These are phyloP conservation scores for Leccinum truebloodii DNA, from an alignment of 768 basidiomycete genomes.

Conservation along the genomic window DNA sequence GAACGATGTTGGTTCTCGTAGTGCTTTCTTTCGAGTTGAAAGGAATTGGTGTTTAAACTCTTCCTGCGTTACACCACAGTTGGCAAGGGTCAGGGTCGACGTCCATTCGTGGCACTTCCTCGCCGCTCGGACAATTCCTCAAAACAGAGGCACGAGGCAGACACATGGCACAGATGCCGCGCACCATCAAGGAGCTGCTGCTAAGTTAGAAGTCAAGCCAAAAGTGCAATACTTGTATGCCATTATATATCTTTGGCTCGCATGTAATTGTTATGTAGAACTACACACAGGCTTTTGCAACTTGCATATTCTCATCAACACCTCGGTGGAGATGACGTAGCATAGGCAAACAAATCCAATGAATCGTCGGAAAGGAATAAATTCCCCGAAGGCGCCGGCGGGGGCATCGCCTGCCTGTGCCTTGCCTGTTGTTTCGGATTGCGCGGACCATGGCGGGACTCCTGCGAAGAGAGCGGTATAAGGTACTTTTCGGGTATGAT, in stretches of 20 bases:
- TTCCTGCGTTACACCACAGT: constrained; percentile 6
- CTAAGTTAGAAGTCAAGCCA: not conserved
- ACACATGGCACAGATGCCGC: constrained; percentile 14
- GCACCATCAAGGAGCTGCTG: not conserved
- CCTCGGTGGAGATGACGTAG: constrained; percentile 31
- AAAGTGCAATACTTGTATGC: not conserved
- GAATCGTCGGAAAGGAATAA: constrained; percentile 47
- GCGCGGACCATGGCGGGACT: constrained; percentile 1
- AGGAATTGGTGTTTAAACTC: not conserved
- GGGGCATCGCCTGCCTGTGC: constrained; percentile 1
- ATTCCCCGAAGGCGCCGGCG: constrained; percentile 1
- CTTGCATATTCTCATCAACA: constrained; percentile 12
- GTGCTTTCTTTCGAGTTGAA: not conserved
- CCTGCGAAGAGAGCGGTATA: constrained; percentile 9
- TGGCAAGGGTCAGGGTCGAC: not conserved
- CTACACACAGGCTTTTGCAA: constrained; percentile 1
- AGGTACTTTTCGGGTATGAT: constrained; percentile 20
- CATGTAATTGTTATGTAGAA: not conserved
- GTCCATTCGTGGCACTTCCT: not conserved
- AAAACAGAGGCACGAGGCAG: constrained; percentile 20
- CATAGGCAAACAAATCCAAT: constrained; percentile 48
- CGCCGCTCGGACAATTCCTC: not conserved
- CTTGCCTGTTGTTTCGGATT: constrained; percentile 12
- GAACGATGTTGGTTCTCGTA: not conserved
- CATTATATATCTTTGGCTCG: not conserved